Base-by-base conservation (phyloP, 2,329 filamentous ascomycete species). In the Didymella segeticola region DNA sequence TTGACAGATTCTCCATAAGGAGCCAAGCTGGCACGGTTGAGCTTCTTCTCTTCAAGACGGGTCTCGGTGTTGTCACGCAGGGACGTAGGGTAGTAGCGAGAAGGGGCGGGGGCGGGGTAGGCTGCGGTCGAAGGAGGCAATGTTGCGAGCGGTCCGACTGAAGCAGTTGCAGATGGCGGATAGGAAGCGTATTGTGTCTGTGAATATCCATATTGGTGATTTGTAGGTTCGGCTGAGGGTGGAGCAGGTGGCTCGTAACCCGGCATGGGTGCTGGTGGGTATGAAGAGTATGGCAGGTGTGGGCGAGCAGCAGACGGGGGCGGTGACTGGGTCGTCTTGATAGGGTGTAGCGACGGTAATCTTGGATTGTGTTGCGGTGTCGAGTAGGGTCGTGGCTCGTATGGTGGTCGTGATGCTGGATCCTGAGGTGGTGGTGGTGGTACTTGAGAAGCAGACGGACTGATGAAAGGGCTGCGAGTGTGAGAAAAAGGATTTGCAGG, bases 1-100 rank as follows among this genome's bases (percentile, higher is more conserved):
- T 88, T 88, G n/a, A 87, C 81, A 10, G 75, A 79, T 42, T 80
- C 77, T 23, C 78, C 78, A 56, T 75, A 77, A 2, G 71, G 64
- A 10, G 69, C 71, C 12, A 72, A 59, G 36, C 63, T 71, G 7
- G 67, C 54, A 3, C 71, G 66, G 12, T 67, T 69, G 19, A 71
- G 63, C 56, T 73, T 74, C 70, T 64, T 76, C 53, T 69, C 73
- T 62, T 75, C 75, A 5, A 69, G 15, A 4, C 69, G 66, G 41
- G 62, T 58, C 23, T 74, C 69, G 6, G 65, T 58, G 43, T 63
- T 67, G 17, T 77, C 76, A 6, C 75, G 75, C 75, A 77, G 78
- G 17, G 68, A 54, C 6, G 70, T 60, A 7, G 66, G 66, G 11
- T 72, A 62, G 43, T 75, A 71, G 2, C 73, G 66, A 9, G 71